Evolutionary conservation across 805 yeast genomes (phyloP), one percentile per base, ranked within the genome.

Genomic region (Candida silvatica): DNA sequence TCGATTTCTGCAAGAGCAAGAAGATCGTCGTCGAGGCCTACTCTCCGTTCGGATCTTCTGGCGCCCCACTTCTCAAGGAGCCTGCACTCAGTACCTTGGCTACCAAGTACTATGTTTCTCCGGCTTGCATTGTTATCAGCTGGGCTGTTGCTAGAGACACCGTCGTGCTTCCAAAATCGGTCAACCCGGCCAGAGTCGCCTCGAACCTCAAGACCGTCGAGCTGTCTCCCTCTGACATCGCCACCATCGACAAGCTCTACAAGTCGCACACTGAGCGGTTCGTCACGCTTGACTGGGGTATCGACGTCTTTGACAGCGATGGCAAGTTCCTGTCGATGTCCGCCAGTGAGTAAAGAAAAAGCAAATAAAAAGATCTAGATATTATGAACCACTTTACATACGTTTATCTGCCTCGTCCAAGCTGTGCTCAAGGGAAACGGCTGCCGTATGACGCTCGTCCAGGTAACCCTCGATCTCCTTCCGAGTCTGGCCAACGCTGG

Each of bases 101-200:
- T n/a, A 52, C 66, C 31, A 70, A 66, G 41, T 54, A 64, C 42
- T 46, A 49, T 9, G 66, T 59, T 27, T 42, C 62, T 4, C 66
- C 77, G 3, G 80, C 79, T 16, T 68, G 69, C 32, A 54, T 77
- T 14, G 53, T 71, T 31, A 45, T 82, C 47, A 36, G 40, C 57
- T 45, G 61, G 48, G 49, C 44, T 6, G 29, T 41, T 6, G 6
- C 29, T 12, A 26, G 16, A 7, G 29, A 16, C 14, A 12, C 16
- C 16, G 6, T 7, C 29, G 29, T 26, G 11, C 11, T 26, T 14
- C 67, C 69, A 11, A 54, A 67, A 39, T 62, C 69, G 1, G 54
- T 66, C 4, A 62, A 63, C 29, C 51, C 59, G 17, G 61, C 55
- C 7, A 57, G 71, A 45, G 54, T 66, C 24, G 51, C 45, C 27